Conservation (phyloP, 192 early-diverging fungal species). For the Spizellomyces sp. region DNA sequence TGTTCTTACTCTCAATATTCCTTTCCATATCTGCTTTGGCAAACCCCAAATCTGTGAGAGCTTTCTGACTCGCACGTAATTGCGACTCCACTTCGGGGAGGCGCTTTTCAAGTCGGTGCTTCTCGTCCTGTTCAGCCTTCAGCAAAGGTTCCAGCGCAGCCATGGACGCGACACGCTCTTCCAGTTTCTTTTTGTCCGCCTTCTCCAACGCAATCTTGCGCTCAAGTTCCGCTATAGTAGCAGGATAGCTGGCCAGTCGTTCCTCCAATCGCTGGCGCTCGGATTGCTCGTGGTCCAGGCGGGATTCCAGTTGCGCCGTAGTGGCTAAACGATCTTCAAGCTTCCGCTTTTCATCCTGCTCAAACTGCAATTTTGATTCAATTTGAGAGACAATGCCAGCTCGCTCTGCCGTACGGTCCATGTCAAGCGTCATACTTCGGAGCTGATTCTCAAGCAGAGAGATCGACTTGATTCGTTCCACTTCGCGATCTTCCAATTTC, state of each 20-base stretch:
- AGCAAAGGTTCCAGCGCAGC: background rate
- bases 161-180: background rate
- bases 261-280: conserved; percentile 13
- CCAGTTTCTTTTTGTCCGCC: background rate
- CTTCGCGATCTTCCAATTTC: conserved; percentile 21
- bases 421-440: conserved; percentile 6
- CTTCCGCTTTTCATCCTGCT: conserved; percentile 19
- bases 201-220: conserved; percentile 12
- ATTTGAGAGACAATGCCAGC: conserved; percentile 1
- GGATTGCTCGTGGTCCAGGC: conserved; percentile 14
- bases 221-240: conserved; percentile 18
- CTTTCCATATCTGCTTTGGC: conserved; percentile 22
- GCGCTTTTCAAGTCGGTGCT: conserved; percentile 3
- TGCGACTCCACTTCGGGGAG: conserved; percentile 6
- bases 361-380: conserved; percentile 15
- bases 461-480: conserved; percentile 22
- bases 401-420: background rate
- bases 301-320: conserved; percentile 5
- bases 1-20: conserved; percentile 4
- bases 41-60: conserved; percentile 6
- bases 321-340: conserved; percentile 9
- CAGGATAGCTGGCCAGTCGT: conserved; percentile 5
- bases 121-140: background rate
- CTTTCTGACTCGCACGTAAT: conserved; percentile 9
- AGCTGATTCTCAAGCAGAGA: conserved; percentile 24